Evolutionary conservation across 306 rosid species (phyloP).

Genomic region (Rosa rugosa): DNA sequence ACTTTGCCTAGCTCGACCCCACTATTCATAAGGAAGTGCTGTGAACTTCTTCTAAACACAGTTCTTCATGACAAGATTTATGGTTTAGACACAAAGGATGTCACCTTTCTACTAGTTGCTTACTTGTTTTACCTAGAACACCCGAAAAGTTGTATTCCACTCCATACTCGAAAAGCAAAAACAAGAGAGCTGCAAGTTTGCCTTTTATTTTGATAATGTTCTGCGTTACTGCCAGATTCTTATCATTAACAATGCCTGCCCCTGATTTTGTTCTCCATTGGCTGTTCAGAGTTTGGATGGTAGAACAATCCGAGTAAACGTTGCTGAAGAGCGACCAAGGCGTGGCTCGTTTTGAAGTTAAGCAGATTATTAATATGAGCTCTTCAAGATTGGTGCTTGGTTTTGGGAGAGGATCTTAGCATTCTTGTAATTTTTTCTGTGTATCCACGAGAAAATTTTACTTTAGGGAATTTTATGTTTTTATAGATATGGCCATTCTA

Average conservation of each 20-base stretch:
- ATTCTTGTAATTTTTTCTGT: constrained; percentile 8
- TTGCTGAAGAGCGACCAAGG: constrained; percentile 73
- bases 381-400: constrained; percentile 15
- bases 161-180: not conserved
- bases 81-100: constrained; percentile 5
- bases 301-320: constrained; percentile 73
- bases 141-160: not conserved
- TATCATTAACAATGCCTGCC: not conserved
- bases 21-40: not conserved
- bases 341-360: constrained; percentile 40
- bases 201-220: not conserved
- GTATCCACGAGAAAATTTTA: constrained; percentile 4
- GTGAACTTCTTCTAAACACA: not conserved
- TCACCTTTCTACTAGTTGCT: not conserved
- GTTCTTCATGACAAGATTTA: not conserved
- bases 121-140: not conserved
- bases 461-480: constrained; percentile 8
- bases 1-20: not conserved
- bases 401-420: constrained; percentile 11
- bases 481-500: constrained; percentile 10
- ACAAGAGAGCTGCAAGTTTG: not conserved
- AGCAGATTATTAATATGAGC: not conserved
- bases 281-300: constrained; percentile 67
- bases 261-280: not conserved
- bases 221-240: not conserved